Base-by-base conservation (phyloP, 345 rosid genomes). In the Aquilaria sinensis region DNA sequence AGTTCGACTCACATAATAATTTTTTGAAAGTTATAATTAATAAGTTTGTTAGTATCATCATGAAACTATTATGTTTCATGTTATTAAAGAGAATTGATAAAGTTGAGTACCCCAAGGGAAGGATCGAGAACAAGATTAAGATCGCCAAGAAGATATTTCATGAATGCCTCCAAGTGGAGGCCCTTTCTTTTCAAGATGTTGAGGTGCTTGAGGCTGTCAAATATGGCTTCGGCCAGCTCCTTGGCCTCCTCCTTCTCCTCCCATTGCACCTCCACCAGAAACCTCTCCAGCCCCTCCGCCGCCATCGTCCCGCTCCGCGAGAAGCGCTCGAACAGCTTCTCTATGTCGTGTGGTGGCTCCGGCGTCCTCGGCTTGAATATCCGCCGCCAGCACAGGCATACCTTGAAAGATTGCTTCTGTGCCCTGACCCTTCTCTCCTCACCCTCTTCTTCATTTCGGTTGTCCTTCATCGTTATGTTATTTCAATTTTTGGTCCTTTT, bases 121-220 rank as follows among this genome's bases (percentile, higher is more conserved):
- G 72, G 70, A 64, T 66, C 7, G 16, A 77, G 48, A 12, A 75
- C 71, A 34, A 65, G 50, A 62, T 82, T 78, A 13, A 55, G 75
- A 56, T 83, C 92, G 9, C 87, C 75, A 2, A 78, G 69, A 51
- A 86, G 86, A 71, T 83, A 83, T 14, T 80, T 61, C 53, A 78
- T 74, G 81, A 86, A 86, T 69, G 78, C 79, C 13, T 81, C 79
- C 33, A 83, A 72, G 58, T 80, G 72, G 48, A 81, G 72, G 14
- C 78, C 87, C 13, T 45, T 81, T 58, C 82, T 75, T 3, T 74
- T 77, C 70, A 86, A 79, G 65, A 83, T 63, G 53, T 67, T 72
- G 59, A 80, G 82, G 74, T 78, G 92, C 72, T 59, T 78, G 48
- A 81, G 77, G 51, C 79, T 81, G 52, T 76, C 67, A 53, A 83